Conservation (phyloP, 345 rosid species). For the Arabidopsis suecica region DNA sequence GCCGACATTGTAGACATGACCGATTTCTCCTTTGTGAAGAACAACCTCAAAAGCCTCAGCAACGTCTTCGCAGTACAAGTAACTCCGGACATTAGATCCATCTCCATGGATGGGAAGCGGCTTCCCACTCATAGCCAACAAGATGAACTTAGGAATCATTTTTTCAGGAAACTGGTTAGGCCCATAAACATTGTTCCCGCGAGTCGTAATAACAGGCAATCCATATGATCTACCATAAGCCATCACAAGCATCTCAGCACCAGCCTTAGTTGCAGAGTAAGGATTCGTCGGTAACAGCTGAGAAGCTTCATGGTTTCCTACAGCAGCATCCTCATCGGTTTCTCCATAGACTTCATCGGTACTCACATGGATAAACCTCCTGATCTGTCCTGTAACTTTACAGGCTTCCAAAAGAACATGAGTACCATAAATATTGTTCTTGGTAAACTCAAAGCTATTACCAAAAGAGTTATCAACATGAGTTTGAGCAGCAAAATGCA, state of each 20-base stretch:
- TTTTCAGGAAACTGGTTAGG: constrained; percentile 73
- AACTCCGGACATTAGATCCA: constrained; percentile 71
- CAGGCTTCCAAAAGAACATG: constrained; percentile 77
- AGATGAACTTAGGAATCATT: constrained; percentile 65
- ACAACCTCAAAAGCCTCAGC: constrained; percentile 74
- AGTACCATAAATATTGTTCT: constrained; percentile 67
- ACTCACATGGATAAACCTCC: constrained; percentile 73
- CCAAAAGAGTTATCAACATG: constrained; percentile 77
- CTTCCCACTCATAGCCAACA: constrained; percentile 64
- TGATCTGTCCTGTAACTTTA: constrained; percentile 57
- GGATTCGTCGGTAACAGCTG: constrained; percentile 72
- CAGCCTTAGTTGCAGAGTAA: constrained; percentile 72
- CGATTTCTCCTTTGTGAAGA: constrained; percentile 64
- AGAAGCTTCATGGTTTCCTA: constrained; percentile 70
- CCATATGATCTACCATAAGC: constrained; percentile 69
- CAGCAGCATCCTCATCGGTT: constrained; percentile 62
- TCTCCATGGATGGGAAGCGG: constrained; percentile 68
- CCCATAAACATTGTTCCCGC: constrained; percentile 74
- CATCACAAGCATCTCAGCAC: constrained; percentile 77
- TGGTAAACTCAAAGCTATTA: constrained; percentile 68
- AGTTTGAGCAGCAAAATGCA: constrained; percentile 76
- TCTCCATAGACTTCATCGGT: constrained; percentile 77
- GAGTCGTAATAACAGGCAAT: constrained; percentile 60
- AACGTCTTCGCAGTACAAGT: constrained; percentile 63
- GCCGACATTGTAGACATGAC: constrained; percentile 69